These are phyloP conservation scores for Aspergillus pseudoglaucus DNA, from an alignment of 2,329 filamentous ascomycete genomes.

Conservation along the genomic window DNA sequence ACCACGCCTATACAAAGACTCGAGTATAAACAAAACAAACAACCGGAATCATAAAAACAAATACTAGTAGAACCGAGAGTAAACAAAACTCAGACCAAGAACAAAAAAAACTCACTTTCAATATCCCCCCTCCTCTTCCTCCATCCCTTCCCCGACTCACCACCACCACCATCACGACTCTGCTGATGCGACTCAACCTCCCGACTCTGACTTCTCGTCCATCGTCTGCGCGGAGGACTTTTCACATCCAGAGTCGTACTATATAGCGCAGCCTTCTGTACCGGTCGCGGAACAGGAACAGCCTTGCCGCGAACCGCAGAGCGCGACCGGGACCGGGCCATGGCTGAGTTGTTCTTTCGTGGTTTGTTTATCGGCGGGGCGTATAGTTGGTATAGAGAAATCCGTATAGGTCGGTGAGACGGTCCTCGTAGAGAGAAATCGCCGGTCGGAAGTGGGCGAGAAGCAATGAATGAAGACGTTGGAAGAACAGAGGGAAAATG, in stretches of 20 bases:
- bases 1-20: background rate
- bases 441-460: no score
- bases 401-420: background rate
- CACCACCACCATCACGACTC: conserved; percentile 3
- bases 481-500: background rate
- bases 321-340: background rate
- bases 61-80: background rate
- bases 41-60: background rate
- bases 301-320: background rate
- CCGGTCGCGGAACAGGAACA: background rate
- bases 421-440: no score
- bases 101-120: conserved; percentile 4
- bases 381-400: background rate
- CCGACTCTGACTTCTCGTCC: conserved; percentile 35
- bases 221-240: conserved; percentile 12
- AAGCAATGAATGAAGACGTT: no score
- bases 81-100: background rate
- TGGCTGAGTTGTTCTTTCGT: background rate
- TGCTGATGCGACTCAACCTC: conserved; percentile 18
- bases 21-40: background rate
- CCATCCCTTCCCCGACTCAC: conserved; percentile 2
- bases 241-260: background rate
- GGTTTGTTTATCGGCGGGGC: background rate
- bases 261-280: background rate
- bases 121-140: conserved; percentile 2